Evolutionary conservation across 2,329 filamentous ascomycete genomes (phyloP).

Genomic region (Aspergillus aculeatus): DNA sequence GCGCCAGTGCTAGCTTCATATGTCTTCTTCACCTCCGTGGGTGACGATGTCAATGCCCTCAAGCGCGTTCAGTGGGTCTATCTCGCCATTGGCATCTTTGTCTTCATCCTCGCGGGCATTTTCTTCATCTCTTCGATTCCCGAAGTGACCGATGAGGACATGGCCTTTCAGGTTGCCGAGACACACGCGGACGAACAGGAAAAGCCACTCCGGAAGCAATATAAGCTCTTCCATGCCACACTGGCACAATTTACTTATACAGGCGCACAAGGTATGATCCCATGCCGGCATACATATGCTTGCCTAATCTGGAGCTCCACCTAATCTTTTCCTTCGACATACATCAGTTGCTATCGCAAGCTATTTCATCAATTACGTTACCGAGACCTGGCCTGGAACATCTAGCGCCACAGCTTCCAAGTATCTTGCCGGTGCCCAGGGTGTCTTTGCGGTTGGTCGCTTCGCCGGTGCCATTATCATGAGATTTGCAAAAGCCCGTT

Average conservation of each 20-base stretch:
- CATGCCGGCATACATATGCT: not conserved
- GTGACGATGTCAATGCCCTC: slow-evolving; percentile 57
- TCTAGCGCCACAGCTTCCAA: slow-evolving; percentile 59
- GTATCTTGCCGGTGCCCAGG: slow-evolving; percentile 73
- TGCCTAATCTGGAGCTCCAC: not conserved
- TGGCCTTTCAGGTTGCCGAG: slow-evolving; percentile 61
- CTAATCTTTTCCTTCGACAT: slow-evolving; percentile 14
- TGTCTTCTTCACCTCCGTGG: slow-evolving; percentile 68
- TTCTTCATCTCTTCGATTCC: slow-evolving; percentile 68
- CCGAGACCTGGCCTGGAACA: slow-evolving; percentile 58
- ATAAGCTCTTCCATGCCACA: slow-evolving; percentile 72
- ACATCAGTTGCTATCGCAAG: slow-evolving; percentile 46
- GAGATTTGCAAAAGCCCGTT: slow-evolving; percentile 66
- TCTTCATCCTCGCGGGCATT: slow-evolving; percentile 63
- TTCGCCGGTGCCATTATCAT: slow-evolving; percentile 67
- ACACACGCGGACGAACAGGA: slow-evolving; percentile 55
- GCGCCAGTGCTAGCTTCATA: slow-evolving; percentile 71
- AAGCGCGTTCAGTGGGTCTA: slow-evolving; percentile 76
- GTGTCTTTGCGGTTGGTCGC: slow-evolving; percentile 68
- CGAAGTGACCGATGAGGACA: slow-evolving; percentile 70
- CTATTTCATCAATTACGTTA: slow-evolving; percentile 74
- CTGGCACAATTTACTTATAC: slow-evolving; percentile 79
- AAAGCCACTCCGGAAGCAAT: slow-evolving; percentile 67
- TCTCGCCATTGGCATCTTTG: slow-evolving; percentile 73
- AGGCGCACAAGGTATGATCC: slow-evolving; percentile 62